Evolutionary conservation across 192 early-diverging fungal species (phyloP).

Genomic region (Umbelopsis ramanniana): DNA sequence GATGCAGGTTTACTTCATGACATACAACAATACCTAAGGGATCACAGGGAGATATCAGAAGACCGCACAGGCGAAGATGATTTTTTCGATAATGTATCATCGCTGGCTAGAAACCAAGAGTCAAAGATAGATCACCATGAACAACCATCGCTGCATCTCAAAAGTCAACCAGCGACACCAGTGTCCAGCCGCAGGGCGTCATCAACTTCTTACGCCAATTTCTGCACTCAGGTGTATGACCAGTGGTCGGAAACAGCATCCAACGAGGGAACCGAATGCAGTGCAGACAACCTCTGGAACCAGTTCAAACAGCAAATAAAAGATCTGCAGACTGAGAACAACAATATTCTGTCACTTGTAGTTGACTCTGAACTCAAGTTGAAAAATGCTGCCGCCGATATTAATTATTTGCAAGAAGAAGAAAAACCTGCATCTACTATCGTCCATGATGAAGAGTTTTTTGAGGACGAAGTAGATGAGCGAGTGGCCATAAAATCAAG

Average conservation of each 20-base stretch:
- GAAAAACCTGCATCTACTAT: background rate
- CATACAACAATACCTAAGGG: background rate
- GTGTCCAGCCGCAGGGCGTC: background rate
- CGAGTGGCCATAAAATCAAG: background rate
- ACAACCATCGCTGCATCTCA: background rate
- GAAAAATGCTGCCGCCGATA: constrained; percentile 2
- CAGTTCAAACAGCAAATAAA: background rate
- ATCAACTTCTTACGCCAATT: background rate
- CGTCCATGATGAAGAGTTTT: background rate
- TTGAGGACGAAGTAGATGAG: background rate
- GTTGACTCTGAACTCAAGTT: background rate
- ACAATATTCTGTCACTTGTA: background rate
- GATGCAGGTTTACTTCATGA: background rate
- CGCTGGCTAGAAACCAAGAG: background rate
- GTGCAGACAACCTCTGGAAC: background rate
- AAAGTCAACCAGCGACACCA: background rate
- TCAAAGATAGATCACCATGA: background rate
- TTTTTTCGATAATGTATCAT: background rate
- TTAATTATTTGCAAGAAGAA: background rate
- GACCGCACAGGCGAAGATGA: background rate
- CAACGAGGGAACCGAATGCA: background rate
- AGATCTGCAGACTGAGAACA: constrained; percentile 10
- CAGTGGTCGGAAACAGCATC: background rate
- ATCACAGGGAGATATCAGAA: background rate
- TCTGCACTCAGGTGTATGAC: background rate